Percentiles rank a stretch among this genome's conserved stretches.
These are phyloP conservation scores for Trametes gibbosa DNA, from an alignment of 768 basidiomycete species.

Conservation along the genomic window DNA sequence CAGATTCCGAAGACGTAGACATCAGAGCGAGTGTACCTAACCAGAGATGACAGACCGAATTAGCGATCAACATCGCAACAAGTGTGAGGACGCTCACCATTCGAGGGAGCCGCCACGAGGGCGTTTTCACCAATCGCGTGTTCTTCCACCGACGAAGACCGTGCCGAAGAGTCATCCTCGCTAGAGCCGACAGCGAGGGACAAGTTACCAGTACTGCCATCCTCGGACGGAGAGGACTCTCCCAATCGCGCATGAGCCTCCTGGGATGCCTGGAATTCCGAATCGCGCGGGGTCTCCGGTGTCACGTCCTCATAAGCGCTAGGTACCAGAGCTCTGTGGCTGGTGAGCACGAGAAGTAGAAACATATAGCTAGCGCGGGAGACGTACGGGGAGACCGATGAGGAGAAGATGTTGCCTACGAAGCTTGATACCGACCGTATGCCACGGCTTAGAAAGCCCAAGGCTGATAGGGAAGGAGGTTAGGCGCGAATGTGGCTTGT, in stretches of 20 bases:
- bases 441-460: slow-evolving; percentile 13
- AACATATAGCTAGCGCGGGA: not conserved
- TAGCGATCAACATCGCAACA: too few relatives aligned
- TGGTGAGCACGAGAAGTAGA: not conserved
- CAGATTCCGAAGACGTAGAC: not conserved
- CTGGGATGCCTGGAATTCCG: not conserved
- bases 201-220: not conserved
- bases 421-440: slow-evolving; percentile 8
- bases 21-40: too few relatives aligned
- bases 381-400: not conserved
- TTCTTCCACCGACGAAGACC: not conserved
- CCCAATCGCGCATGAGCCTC: not conserved
- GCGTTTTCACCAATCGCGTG: not conserved
- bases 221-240: not conserved
- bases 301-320: not conserved
- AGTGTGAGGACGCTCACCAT: not conserved
- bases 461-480: not conserved
- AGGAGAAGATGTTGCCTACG: slow-evolving; percentile 1
- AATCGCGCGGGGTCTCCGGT: not conserved
- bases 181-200: not conserved
- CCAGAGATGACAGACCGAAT: too few relatives aligned
- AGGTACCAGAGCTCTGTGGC: not conserved
- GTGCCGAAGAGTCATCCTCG: not conserved
- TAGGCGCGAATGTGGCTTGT: not conserved
- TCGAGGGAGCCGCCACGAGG: too few relatives aligned